Evolutionary conservation across 225 moss, liverwort and hornwort genomes (phyloP), one percentile per base, ranked within the genome.

Genomic region (Bryum argenteum): DNA sequence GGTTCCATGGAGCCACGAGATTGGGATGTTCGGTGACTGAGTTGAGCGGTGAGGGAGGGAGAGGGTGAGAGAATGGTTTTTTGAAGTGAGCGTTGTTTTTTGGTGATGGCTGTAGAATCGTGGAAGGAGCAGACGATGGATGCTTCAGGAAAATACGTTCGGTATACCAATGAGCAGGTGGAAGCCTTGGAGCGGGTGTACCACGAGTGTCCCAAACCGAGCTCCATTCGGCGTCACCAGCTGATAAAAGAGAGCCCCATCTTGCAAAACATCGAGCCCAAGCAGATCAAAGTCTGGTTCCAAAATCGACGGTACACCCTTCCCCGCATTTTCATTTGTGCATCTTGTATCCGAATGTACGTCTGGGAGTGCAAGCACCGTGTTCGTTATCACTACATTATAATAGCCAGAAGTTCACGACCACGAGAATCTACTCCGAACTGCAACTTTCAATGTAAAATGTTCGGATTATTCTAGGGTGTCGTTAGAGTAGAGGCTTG

Each of bases 281-380:
- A 87, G 80, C 86, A 87, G 73, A 87, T 87, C 72, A 87, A 87
- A 87, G 86, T 87, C 61, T 87, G 86, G 86, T 87, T 87, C 44
- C 86, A 87, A 60, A 86, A 86, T 63, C 86, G 86, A 61, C 80
- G 86, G 86, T 82, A 57, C 40, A 40, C 23, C 20, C 20, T 37
- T 24, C 11, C 65, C 17, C 14, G 7, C 28, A 13, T 12, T 0
- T 48, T 15, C 3, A 15, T 17, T 48, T 15, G 16, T 15, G 4
- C 14, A 47, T 47, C 9, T 16, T 47, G 47, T 47, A 47, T 48
- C 7, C 7, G 33, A 48, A 48, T 48, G 48, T 16, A 48, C 33
- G 33, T 5, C 48, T 15, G 45, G 14, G 14, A 15, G 15, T 12
- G 45, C 6, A 48, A 48, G 15, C 17, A 48, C 16, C 17, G 15